Conservation (phyloP, 169 alveolate genomes). For the Cryptosporidium felis region DNA sequence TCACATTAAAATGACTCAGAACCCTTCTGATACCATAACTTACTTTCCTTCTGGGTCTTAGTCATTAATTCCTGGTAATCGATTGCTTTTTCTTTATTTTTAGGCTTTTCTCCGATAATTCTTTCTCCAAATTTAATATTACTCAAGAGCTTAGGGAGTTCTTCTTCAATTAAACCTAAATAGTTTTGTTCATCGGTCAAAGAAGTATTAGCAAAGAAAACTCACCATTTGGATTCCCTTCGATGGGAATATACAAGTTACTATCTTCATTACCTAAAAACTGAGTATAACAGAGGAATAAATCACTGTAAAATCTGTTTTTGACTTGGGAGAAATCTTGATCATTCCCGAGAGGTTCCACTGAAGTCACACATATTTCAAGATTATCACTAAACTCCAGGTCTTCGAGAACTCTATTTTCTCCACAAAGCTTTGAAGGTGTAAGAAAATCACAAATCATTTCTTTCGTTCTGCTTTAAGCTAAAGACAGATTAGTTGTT, state of each 20-base stretch:
- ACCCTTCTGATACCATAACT: not conserved
- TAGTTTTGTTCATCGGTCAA: not conserved
- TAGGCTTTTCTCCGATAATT: not conserved
- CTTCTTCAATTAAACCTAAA: constrained; percentile 8
- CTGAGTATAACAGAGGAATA: not conserved
- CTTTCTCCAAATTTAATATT: constrained; percentile 1
- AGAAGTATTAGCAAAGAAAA: not conserved
- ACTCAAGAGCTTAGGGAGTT: constrained; percentile 15
- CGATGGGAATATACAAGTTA: constrained; percentile 27
- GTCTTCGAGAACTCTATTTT: not conserved
- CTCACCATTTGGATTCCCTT: constrained; percentile 43
- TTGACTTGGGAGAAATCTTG: not conserved
- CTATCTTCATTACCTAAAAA: constrained; percentile 23
- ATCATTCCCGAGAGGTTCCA: constrained; percentile 38
- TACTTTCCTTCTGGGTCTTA: constrained; percentile 3
- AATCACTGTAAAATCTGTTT: not conserved
- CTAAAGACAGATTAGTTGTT: no score
- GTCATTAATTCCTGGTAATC: not conserved
- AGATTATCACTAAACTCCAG: not conserved
- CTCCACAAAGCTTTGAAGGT: not conserved
- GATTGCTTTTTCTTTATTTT: not conserved
- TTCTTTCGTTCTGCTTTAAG: no score
- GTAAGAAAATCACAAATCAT: constrained; percentile 1
- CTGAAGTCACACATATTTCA: constrained; percentile 13
- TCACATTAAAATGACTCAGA: not conserved